Percentiles rank a stretch among this genome's conserved stretches.
These are phyloP conservation scores for Pseudomassariella vexata DNA, from an alignment of 2,329 filamentous ascomycete species.

Conservation along the genomic window DNA sequence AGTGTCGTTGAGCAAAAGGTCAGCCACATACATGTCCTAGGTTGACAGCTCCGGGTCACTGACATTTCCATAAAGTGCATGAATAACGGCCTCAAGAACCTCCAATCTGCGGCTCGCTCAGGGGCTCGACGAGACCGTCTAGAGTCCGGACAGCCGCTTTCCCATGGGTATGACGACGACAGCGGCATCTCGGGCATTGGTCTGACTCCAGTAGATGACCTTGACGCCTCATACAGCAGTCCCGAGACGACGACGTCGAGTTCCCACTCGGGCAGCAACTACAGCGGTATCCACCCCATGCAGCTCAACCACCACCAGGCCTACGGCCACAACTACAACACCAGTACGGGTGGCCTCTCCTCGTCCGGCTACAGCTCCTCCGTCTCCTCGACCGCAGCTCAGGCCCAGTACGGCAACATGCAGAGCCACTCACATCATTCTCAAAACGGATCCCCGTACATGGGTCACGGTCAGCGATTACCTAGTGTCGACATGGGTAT, in stretches of 20 bases:
- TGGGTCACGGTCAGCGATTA: slow-evolving; percentile 40
- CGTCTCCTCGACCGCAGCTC: slow-evolving; percentile 39
- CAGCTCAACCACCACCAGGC: slow-evolving; percentile 19
- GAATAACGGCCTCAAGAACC: slow-evolving; percentile 76
- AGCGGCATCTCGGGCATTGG: slow-evolving; percentile 61
- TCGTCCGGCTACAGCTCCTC: slow-evolving; percentile 45
- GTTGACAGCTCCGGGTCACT: not conserved
- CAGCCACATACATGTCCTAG: slow-evolving; percentile 13
- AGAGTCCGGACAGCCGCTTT: slow-evolving; percentile 35
- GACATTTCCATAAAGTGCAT: slow-evolving; percentile 55
- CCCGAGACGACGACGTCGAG: slow-evolving; percentile 42
- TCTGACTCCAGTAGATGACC: slow-evolving; percentile 53
- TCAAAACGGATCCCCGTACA: slow-evolving; percentile 40
- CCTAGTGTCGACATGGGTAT: slow-evolving; percentile 58
- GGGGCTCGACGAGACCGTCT: slow-evolving; percentile 60
- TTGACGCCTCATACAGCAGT: slow-evolving; percentile 52
- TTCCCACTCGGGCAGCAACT: slow-evolving; percentile 32
- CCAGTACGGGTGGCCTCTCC: slow-evolving; percentile 20
- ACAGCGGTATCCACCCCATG: slow-evolving; percentile 22
- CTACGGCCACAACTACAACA: slow-evolving; percentile 19
- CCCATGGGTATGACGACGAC: slow-evolving; percentile 59
- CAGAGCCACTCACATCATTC: slow-evolving; percentile 23
- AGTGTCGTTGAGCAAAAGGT: slow-evolving; percentile 61
- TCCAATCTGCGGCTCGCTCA: slow-evolving; percentile 63
- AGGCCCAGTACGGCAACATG: slow-evolving; percentile 26